Evolutionary conservation across 2,329 filamentous ascomycete genomes (phyloP), one percentile per base, ranked within the genome.

Genomic region (Helminthosporium solani): DNA sequence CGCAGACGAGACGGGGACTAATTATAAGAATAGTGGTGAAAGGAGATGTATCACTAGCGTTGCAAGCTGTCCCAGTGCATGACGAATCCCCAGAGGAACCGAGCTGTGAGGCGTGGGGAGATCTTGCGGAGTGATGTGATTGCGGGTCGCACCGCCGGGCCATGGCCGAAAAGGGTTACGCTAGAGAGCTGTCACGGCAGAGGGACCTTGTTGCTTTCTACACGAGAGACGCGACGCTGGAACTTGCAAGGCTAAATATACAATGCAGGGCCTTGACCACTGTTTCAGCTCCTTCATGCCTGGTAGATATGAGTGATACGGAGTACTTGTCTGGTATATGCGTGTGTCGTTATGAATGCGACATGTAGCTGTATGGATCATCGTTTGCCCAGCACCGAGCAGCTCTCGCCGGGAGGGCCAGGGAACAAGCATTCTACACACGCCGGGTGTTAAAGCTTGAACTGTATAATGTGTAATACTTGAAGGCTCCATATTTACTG

Each of bases 141-240:
- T 30, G 16, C 18, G 44, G 19, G 37, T 30, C 18, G 37, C 33
- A 27, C 18, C 27, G 18, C 16, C 12, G 27, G 42, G 20, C 38
- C 14, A 36, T 46, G 38, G 42, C 38, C 30, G 42, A 45, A 25
- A 23, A 39, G 42, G 42, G 42, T 12, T 15, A 15, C 33, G 33
- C 33, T 35, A 35, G 19, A 4, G n/a, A 35, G 33, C 33, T 35
- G 33, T 35, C 33, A 35, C 9, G 19, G 28, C 28, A n/a, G 28
- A 31, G 28, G 5, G 28, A 12, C 28, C n/a, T 31, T 5, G 6
- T 25, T 25, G 23, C 5, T 25, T 5, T 5, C 23, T 25, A 5
- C 9, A 25, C 9, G 9, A 25, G 23, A 31, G 28, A 12, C 7
- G 14, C 28, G 12, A 5, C 28, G 28, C 5, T 31, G 7, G 14